A percentile compares a stretch with the other conserved stretches of the same genome.
Conservation (phyloP, 1,139 yeast species). For the Blastobotrys malaysiensis region DNA sequence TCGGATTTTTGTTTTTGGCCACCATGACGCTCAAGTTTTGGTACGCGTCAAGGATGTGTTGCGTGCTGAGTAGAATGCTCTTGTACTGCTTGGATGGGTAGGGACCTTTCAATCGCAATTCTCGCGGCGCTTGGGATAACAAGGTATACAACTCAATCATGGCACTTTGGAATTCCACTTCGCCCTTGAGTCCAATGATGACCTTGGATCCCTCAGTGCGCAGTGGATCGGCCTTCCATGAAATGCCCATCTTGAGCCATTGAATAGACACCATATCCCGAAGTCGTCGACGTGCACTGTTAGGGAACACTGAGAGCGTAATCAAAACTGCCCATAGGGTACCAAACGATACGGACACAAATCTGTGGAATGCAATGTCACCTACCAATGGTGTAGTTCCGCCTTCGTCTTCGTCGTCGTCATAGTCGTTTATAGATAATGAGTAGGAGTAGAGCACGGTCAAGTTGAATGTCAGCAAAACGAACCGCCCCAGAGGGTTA, state of each 20-base stretch:
- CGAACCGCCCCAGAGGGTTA: constrained; percentile 48
- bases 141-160: constrained; percentile 57
- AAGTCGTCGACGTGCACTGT: constrained; percentile 65
- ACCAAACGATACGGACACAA: constrained; percentile 66
- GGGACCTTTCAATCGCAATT: constrained; percentile 66
- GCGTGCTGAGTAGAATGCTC: constrained; percentile 50
- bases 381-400: constrained; percentile 62
- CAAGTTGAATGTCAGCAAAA: constrained; percentile 69
- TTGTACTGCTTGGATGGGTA: constrained; percentile 55
- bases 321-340: constrained; percentile 71
- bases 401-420: constrained; percentile 61
- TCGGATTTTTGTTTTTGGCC: constrained; percentile 53
- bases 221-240: constrained; percentile 69
- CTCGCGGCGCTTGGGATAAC: constrained; percentile 69
- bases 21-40: constrained; percentile 68
- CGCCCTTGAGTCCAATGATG: constrained; percentile 29
- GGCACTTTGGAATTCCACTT: constrained; percentile 41
- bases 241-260: constrained; percentile 75
- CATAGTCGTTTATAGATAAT: constrained; percentile 53
- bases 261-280: constrained; percentile 59
- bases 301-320: constrained; percentile 58
- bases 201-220: constrained; percentile 16
- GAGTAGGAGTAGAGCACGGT: constrained; percentile 75
- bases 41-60: constrained; percentile 65
- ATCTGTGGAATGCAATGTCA: constrained; percentile 78